A percentile compares a stretch with the other conserved stretches of the same genome.
These are phyloP conservation scores for Pyrrhoderma lamaoense DNA, from an alignment of 1,284 basidiomycete genomes.

Conservation along the genomic window DNA sequence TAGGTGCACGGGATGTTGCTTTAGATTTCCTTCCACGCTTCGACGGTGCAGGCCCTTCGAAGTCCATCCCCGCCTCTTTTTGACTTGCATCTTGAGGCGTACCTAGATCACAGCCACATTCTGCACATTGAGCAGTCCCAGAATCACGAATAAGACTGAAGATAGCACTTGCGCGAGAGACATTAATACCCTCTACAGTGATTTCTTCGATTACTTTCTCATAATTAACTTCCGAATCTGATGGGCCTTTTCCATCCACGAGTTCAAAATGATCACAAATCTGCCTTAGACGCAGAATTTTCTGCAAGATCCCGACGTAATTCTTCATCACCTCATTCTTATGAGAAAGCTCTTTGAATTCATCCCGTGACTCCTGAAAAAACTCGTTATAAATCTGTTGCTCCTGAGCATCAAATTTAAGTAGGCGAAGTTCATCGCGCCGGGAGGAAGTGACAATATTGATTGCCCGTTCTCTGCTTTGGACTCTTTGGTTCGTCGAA, in stretches of 20 bases:
- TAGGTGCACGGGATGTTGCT: slow-evolving; percentile 45
- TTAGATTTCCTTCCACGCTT: slow-evolving; percentile 63
- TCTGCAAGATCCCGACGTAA: slow-evolving; percentile 95
- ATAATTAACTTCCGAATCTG: slow-evolving; percentile 43
- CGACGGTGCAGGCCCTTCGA: slow-evolving; percentile 40
- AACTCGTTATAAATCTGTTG: slow-evolving; percentile 83
- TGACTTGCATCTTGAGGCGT: slow-evolving; percentile 40
- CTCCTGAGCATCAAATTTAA: slow-evolving; percentile 82
- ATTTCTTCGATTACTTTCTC: slow-evolving; percentile 76
- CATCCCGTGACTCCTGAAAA: slow-evolving; percentile 83
- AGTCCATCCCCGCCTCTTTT: slow-evolving; percentile 39
- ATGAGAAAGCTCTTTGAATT: slow-evolving; percentile 81
- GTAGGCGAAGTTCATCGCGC: slow-evolving; percentile 75
- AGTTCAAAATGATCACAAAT: slow-evolving; percentile 97
- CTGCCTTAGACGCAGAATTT: slow-evolving; percentile 89
- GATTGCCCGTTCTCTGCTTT: slow-evolving; percentile 73
- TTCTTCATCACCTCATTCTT: slow-evolving; percentile 95
- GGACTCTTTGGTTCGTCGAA: slow-evolving; percentile 93
- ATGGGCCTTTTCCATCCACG: slow-evolving; percentile 66
- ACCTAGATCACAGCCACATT: slow-evolving; percentile 78
- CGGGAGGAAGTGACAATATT: slow-evolving; percentile 88
- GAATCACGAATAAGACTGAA: slow-evolving; percentile 80
- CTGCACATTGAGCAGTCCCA: slow-evolving; percentile 80
- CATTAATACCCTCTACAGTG: slow-evolving; percentile 73
- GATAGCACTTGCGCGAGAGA: slow-evolving; percentile 67